phyloP scores from a whole-genome alignment of 345 rosid genomes.

The Sonneratia alba region DNA sequence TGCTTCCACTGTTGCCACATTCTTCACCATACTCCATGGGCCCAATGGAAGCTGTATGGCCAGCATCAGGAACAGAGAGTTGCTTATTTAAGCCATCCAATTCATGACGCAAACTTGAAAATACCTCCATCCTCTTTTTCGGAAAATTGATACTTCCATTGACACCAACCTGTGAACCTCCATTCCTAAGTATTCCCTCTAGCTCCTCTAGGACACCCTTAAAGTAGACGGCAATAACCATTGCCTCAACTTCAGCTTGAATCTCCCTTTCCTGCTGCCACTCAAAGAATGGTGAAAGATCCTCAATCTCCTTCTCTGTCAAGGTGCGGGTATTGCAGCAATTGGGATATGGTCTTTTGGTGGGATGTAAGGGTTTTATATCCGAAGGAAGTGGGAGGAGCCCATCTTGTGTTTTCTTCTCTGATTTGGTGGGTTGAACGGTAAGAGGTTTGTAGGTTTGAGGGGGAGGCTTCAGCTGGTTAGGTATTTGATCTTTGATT shows the following conservation, averaged over 20 bases:
- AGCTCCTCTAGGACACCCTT: constrained; percentile 43
- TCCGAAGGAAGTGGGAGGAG: no score
- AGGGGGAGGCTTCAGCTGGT: no score
- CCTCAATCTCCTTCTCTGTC: constrained; percentile 34
- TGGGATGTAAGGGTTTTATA: no score
- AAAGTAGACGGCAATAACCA: constrained; percentile 35
- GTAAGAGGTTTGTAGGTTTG: no score
- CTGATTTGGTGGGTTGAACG: no score
- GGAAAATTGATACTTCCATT: constrained; percentile 21
- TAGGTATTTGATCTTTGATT: no score
- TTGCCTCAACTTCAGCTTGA: constrained; percentile 36
- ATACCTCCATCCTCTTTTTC: constrained; percentile 41
- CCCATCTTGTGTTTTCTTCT: no score
- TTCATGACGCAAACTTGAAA: constrained; percentile 60
- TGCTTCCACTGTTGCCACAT: constrained; percentile 18
- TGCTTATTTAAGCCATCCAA: constrained; percentile 48
- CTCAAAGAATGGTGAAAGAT: constrained; percentile 24
- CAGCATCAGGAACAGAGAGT: constrained; percentile 39
- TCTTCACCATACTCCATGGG: constrained; percentile 42
- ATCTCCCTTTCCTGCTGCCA: constrained; percentile 52
- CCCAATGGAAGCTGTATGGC: constrained; percentile 32
- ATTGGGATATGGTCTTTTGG: no score
- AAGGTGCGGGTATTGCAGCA: no score
- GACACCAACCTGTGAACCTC: constrained; percentile 12
- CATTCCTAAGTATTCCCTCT: constrained; percentile 14